phyloP scores from a whole-genome alignment of 495 filamentous ascomycete genomes.

The Tuber borchii region DNA sequence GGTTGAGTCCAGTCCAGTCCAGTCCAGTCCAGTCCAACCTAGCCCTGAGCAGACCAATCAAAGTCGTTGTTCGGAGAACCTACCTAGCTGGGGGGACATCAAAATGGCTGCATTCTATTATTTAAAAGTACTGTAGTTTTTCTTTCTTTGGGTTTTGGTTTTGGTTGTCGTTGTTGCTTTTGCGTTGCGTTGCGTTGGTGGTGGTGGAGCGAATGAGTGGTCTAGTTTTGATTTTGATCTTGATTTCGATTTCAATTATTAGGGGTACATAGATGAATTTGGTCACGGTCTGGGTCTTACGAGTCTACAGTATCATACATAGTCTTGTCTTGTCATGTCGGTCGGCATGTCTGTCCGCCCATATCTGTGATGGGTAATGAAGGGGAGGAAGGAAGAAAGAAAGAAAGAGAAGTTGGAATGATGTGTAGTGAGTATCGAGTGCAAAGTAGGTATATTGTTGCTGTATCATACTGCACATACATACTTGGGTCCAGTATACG shows the following conservation, averaged over 20 bases:
- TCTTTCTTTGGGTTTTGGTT: background rate
- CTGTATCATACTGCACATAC: too few relatives aligned
- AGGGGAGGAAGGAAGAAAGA: too few relatives aligned
- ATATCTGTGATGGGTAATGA: too few relatives aligned
- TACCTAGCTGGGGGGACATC: background rate
- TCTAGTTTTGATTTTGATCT: background rate
- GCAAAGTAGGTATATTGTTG: too few relatives aligned
- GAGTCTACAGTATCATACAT: too few relatives aligned
- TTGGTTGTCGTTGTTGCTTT: background rate
- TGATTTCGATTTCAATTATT: background rate
- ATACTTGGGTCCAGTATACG: too few relatives aligned
- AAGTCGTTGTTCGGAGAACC: background rate
- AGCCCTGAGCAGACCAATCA: background rate
- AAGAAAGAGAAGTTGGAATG: too few relatives aligned
- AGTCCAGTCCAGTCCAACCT: background rate
- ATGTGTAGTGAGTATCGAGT: too few relatives aligned
- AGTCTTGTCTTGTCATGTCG: too few relatives aligned
- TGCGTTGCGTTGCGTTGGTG: background rate
- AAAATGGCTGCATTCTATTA: background rate
- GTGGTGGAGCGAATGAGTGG: background rate
- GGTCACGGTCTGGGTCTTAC: background rate
- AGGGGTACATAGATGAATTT: background rate
- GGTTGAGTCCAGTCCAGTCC: background rate
- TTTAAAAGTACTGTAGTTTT: background rate
- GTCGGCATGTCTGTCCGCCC: too few relatives aligned